Conservation (phyloP, 2,329 filamentous ascomycete species). For the Emericellopsis cladophorae region DNA sequence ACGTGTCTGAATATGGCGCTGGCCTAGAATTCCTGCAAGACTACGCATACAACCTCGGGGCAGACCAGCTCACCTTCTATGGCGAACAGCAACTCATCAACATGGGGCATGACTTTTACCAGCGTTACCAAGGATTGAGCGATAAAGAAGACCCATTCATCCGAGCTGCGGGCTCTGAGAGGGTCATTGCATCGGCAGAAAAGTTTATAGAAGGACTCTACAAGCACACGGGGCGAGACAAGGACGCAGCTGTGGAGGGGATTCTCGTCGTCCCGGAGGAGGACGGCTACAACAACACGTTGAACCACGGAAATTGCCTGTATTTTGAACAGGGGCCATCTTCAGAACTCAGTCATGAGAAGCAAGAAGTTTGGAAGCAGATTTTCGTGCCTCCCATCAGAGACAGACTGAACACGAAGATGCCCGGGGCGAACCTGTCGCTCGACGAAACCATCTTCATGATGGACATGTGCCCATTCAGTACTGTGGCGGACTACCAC, state of each 20-base stretch:
- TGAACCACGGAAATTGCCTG: conserved; percentile 61
- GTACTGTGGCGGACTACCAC: conserved; percentile 55
- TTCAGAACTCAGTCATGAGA: conserved; percentile 31
- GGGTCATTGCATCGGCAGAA: conserved; percentile 62
- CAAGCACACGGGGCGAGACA: conserved; percentile 19
- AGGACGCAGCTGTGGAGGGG: conserved; percentile 32
- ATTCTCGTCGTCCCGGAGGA: conserved; percentile 62
- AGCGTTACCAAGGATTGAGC: conserved; percentile 55
- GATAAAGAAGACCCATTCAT: conserved; percentile 51
- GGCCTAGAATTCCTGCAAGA: conserved; percentile 58
- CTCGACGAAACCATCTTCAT: conserved; percentile 51
- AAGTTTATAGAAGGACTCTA: conserved; percentile 70
- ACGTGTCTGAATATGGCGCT: conserved; percentile 41
- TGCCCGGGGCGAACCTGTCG: conserved; percentile 56
- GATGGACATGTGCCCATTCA: conserved; percentile 85
- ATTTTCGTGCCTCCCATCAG: conserved; percentile 57
- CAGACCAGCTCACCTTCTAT: conserved; percentile 55
- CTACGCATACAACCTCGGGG: conserved; percentile 60
- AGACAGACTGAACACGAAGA: conserved; percentile 53
- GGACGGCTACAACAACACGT: conserved; percentile 61
- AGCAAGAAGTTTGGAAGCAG: conserved; percentile 44
- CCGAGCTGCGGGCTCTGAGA: conserved; percentile 54
- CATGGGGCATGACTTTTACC: conserved; percentile 65
- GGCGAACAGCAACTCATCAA: conserved; percentile 58
- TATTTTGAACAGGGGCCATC: conserved; percentile 51